Percentiles rank a stretch among this genome's conserved stretches.
phyloP scores from a whole-genome alignment of 805 yeast genomes.

The Wickerhamomyces kurtzmanii region DNA sequence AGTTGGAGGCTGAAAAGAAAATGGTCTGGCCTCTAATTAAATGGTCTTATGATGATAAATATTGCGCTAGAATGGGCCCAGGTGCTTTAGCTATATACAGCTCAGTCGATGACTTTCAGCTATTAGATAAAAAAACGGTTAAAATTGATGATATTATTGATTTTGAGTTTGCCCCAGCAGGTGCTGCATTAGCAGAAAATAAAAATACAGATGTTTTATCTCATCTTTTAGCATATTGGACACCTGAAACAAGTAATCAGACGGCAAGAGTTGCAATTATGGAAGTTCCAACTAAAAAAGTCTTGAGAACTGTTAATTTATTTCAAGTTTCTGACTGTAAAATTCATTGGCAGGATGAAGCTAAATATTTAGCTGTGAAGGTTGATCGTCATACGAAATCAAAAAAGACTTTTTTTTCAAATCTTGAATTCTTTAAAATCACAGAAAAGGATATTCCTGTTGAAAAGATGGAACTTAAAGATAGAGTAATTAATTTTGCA shows the following conservation, averaged over 20 bases:
- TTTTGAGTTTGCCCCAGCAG: constrained; percentile 92
- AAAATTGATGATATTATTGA: constrained; percentile 80
- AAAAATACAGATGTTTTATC: constrained; percentile 43
- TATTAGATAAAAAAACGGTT: constrained; percentile 78
- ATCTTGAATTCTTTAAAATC: constrained; percentile 83
- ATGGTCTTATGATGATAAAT: constrained; percentile 90
- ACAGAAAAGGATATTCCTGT: constrained; percentile 89
- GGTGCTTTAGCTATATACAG: constrained; percentile 90
- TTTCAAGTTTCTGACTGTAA: constrained; percentile 90
- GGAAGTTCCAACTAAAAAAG: constrained; percentile 75
- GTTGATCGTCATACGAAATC: constrained; percentile 97
- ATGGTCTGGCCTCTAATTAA: constrained; percentile 94
- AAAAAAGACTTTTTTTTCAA: constrained; percentile 83
- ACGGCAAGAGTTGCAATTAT: constrained; percentile 90
- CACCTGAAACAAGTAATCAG: constrained; percentile 88
- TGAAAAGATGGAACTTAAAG: constrained; percentile 88
- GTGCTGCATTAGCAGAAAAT: constrained; percentile 54
- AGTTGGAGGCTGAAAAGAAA: constrained; percentile 50
- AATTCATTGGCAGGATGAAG: constrained; percentile 90
- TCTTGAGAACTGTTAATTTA: constrained; percentile 83
- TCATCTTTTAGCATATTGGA: constrained; percentile 85
- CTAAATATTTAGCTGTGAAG: constrained; percentile 78
- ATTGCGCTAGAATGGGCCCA: constrained; percentile 92
- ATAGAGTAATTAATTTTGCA: constrained; percentile 76
- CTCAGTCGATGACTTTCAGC: constrained; percentile 57